Evolutionary conservation across 345 rosid species (phyloP).

Genomic region (Xanthoceras sorbifolium): DNA sequence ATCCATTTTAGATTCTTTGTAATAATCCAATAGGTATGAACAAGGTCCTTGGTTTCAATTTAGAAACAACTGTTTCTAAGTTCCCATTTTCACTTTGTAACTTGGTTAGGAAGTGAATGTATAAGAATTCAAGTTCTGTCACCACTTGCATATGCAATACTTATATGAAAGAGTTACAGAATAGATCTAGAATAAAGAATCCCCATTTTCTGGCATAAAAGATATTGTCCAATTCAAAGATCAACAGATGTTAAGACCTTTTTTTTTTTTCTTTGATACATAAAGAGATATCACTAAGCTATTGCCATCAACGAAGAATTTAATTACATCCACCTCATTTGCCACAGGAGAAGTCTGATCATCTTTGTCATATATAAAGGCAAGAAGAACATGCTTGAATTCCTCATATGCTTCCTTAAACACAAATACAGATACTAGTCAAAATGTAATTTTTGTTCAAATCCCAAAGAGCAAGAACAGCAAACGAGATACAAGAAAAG

Average conservation of each 20-base stretch:
- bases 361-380: slow-evolving; percentile 77
- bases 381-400: slow-evolving; percentile 94
- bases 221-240: background rate
- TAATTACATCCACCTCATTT: slow-evolving; percentile 59
- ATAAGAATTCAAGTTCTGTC: background rate
- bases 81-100: slow-evolving; percentile 1
- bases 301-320: background rate
- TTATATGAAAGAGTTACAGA: background rate
- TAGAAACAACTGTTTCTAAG: background rate
- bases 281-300: background rate
- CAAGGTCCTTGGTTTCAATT: background rate
- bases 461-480: background rate
- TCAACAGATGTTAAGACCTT: background rate
- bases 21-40: background rate
- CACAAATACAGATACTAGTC: slow-evolving; percentile 32
- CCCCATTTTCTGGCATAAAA: background rate
- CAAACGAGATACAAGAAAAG: background rate
- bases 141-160: background rate
- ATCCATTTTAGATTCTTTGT: background rate
- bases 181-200: background rate
- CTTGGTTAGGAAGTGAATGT: no score
- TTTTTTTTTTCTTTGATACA: background rate
- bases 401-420: slow-evolving; percentile 98
- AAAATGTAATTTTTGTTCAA: slow-evolving; percentile 20
- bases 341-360: slow-evolving; percentile 86